Percentiles rank a stretch among this genome's conserved stretches.
Evolutionary conservation across 495 filamentous ascomycete species (phyloP).

Genomic region (Penicillium simplicissimum): DNA sequence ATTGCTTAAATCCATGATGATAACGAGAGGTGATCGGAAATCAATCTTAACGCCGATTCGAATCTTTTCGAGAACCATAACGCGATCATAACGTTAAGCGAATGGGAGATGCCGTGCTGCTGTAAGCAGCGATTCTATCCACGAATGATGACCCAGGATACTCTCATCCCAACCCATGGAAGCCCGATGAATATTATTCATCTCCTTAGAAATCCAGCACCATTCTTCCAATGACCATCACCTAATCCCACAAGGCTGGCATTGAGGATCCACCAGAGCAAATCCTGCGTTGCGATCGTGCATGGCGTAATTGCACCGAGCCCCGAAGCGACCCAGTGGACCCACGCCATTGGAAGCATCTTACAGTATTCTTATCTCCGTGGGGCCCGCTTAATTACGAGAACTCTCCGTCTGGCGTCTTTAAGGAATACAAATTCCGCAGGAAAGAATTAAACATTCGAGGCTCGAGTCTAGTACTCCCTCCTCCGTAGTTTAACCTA

Average conservation of each 20-base stretch:
- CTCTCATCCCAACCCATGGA: background rate
- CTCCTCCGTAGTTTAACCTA: too few species aligned
- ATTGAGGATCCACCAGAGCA: background rate
- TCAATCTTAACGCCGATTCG: background rate
- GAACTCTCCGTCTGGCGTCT: background rate
- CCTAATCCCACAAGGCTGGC: background rate
- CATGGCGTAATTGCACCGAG: conserved; percentile 3
- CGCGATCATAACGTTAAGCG: conserved; percentile 1
- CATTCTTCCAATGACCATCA: background rate
- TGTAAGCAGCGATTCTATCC: background rate
- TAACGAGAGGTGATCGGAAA: background rate
- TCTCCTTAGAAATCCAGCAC: conserved; percentile 7
- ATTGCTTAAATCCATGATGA: background rate
- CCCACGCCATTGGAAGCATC: background rate
- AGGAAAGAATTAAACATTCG: background rate
- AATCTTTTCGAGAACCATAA: background rate
- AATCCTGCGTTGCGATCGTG: too few species aligned
- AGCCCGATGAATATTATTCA: background rate
- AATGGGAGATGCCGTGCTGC: background rate
- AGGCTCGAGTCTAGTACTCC: background rate
- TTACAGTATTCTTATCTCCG: too few species aligned
- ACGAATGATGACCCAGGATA: background rate
- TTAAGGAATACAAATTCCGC: background rate
- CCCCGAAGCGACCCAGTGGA: background rate
- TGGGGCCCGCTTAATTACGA: background rate